Evolutionary conservation across 1,139 yeast genomes (phyloP), one percentile per base, ranked within the genome.

Genomic region (Candida tetrigidarum): DNA sequence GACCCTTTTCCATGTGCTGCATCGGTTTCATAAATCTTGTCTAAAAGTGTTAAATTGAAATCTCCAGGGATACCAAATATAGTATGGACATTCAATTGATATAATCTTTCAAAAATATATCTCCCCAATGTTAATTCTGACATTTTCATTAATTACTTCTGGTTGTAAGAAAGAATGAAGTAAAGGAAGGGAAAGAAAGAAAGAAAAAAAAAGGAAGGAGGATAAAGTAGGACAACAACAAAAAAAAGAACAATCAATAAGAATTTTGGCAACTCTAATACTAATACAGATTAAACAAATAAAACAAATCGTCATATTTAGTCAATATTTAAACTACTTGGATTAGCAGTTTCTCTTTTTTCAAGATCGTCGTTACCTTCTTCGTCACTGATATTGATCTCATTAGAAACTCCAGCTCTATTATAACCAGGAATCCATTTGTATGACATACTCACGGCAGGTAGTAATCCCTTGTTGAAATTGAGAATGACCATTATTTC

Each of bases 41-140:
- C 75, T 46, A 70, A 62, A 33, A 71, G 59, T 3, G 67, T 53
- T 42, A 67, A 61, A 56, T 70, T 70, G 61, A 67, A 71, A 53
- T 71, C 76, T 9, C 76, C 75, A 5, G 76, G 75, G 34, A 71
- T 64, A 5, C 76, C 76, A 50, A 72, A 73, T 43, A 73, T 63
- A 47, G 76, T 69, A 43, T 60, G 60, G 41, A 72, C 74, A 35
- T 65, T 58, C 44, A 71, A 62, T 58, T 73, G 78, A 54, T 61
- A 61, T 50, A 73, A 64, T 58, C 78, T 64, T 57, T 72, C 78
- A 46, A 72, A 72, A 50, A 73, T 67, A 54, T 65, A 73, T 58
- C 67, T 64, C 41, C 77, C 78, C 52, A 73, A 63, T 10, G 75
- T 56, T 38, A 72, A 65, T 51, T 70, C 74, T 12, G 69, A 43